Evolutionary conservation across 176 grass and related monocot species (phyloP).

Genomic region (Phragmites australis): DNA sequence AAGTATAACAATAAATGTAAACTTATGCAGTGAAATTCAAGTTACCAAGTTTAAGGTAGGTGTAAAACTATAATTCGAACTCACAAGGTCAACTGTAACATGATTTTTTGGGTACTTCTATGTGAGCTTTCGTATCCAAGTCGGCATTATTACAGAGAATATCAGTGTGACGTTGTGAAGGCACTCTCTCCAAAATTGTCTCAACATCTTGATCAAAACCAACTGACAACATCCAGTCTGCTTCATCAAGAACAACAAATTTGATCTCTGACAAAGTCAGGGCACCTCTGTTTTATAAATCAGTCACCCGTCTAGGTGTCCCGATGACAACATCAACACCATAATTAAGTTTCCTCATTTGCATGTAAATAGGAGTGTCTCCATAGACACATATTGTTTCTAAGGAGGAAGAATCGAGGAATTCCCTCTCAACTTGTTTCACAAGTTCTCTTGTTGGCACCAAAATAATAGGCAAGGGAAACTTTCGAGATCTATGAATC

Average conservation of each 20-base stretch:
- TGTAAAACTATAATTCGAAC: slow-evolving; percentile 22
- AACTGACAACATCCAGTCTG: slow-evolving; percentile 95
- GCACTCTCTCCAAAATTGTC: slow-evolving; percentile 72
- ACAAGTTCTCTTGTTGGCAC: slow-evolving; percentile 97
- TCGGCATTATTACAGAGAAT: slow-evolving; percentile 97
- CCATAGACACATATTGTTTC: slow-evolving; percentile 90
- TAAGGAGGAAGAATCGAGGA: slow-evolving; percentile 66
- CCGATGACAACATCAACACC: slow-evolving; percentile 95
- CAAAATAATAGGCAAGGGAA: slow-evolving; percentile 77
- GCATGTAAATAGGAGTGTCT: slow-evolving; percentile 76
- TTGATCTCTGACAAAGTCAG: slow-evolving; percentile 65
- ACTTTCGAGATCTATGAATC: slow-evolving; percentile 57
- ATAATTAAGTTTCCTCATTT: slow-evolving; percentile 64
- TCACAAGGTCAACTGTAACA: slow-evolving; percentile 84
- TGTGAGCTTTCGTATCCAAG: slow-evolving; percentile 86
- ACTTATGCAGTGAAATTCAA: background rate
- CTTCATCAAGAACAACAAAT: slow-evolving; percentile 97
- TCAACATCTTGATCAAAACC: slow-evolving; percentile 96
- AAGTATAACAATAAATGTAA: too few species aligned
- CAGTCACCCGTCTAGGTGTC: slow-evolving; percentile 88
- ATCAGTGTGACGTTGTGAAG: slow-evolving; percentile 76
- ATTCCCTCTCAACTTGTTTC: slow-evolving; percentile 96
- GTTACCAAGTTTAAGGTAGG: background rate
- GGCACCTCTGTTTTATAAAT: slow-evolving; percentile 72
- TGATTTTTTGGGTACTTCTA: slow-evolving; percentile 71